phyloP scores from a whole-genome alignment of 2,329 filamentous ascomycete species.

The Davidsoniella virescens region DNA sequence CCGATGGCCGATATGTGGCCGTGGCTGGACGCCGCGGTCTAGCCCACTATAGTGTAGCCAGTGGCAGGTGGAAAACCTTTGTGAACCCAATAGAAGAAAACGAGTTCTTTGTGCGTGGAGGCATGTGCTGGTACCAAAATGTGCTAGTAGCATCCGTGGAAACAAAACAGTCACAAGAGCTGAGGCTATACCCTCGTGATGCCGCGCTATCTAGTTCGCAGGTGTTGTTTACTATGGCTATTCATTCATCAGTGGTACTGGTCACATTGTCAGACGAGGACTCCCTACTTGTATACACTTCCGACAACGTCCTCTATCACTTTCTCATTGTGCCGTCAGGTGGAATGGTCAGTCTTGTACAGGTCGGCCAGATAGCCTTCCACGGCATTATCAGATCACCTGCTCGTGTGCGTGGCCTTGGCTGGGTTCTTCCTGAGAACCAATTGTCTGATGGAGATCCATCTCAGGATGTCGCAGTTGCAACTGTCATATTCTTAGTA shows the following conservation, averaged over 20 bases:
- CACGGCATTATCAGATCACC: constrained; percentile 92
- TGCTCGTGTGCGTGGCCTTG: constrained; percentile 77
- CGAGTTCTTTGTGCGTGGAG: constrained; percentile 80
- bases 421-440: constrained; percentile 86
- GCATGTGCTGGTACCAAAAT: constrained; percentile 98
- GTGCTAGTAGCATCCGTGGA: constrained; percentile 90
- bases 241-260: constrained; percentile 77
- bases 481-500: constrained; percentile 88
- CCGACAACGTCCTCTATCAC: constrained; percentile 90
- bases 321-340: constrained; percentile 67
- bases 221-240: constrained; percentile 57
- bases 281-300: constrained; percentile 88
- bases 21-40: constrained; percentile 87
- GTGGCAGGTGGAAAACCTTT: constrained; percentile 92
- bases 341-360: constrained; percentile 59
- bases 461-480: constrained; percentile 84
- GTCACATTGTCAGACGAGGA: constrained; percentile 83
- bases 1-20: constrained; percentile 85
- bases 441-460: constrained; percentile 85
- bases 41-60: constrained; percentile 89
- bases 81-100: constrained; percentile 66
- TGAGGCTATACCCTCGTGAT: constrained; percentile 88
- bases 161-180: constrained; percentile 60
- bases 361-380: constrained; percentile 96
- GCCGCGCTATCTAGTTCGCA: constrained; percentile 56